Evolutionary conservation across 208 protist species (phyloP).

Genomic region (Crithidia expoeki): DNA sequence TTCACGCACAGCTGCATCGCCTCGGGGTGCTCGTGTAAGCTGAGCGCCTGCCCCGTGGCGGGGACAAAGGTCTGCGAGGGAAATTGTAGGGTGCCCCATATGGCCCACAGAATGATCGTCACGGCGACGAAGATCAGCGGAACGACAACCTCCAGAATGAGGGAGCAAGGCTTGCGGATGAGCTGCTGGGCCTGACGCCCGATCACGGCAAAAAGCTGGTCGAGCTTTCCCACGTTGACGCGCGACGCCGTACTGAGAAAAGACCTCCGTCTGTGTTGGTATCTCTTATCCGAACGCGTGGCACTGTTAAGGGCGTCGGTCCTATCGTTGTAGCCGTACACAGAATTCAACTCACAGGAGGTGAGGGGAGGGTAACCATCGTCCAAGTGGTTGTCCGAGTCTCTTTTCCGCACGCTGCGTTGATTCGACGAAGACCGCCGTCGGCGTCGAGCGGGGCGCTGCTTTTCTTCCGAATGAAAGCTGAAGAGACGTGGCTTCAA

Average conservation of each 20-base stretch:
- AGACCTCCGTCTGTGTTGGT: too few relatives aligned
- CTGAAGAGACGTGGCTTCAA: too few relatives aligned
- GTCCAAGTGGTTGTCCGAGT: not conserved
- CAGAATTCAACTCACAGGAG: too few relatives aligned
- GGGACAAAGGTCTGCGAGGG: not conserved
- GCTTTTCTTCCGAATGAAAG: not conserved
- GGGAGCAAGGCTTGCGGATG: slow-evolving; percentile 12
- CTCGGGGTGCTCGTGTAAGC: slow-evolving; percentile 12
- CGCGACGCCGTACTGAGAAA: too few relatives aligned
- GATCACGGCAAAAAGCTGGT: slow-evolving; percentile 37
- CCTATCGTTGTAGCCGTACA: too few relatives aligned
- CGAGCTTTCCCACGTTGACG: slow-evolving; percentile 3
- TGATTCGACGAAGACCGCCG: not conserved
- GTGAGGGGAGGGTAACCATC: not conserved
- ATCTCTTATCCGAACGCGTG: too few relatives aligned
- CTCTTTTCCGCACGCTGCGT: not conserved
- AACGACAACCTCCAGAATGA: slow-evolving; percentile 40
- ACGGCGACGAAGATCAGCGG: slow-evolving; percentile 46
- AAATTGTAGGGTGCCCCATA: slow-evolving; percentile 26
- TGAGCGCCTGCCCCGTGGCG: not conserved
- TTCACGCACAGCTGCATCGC: slow-evolving; percentile 4
- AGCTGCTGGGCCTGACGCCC: slow-evolving; percentile 27
- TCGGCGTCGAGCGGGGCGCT: not conserved
- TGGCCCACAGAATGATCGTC: slow-evolving; percentile 33
- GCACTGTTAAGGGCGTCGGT: too few relatives aligned